Conservation (phyloP, 371 early-diverging fungal genomes). For the Capniomyces stellatus region DNA sequence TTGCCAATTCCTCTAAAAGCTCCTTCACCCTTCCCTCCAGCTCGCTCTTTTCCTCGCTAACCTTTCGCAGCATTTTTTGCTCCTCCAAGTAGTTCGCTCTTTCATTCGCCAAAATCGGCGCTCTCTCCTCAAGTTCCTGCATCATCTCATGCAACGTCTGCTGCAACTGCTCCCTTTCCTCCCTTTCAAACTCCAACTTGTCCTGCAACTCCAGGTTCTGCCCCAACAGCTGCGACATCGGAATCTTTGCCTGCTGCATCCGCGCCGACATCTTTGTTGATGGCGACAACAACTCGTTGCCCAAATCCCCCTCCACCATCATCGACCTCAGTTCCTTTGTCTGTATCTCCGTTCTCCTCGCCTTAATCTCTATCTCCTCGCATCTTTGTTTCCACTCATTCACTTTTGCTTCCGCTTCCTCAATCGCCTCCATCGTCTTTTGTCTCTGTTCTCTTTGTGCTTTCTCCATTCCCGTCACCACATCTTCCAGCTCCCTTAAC, state of each 20-base stretch:
- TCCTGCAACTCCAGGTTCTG: slow-evolving; percentile 39
- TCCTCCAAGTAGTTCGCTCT: slow-evolving; percentile 21
- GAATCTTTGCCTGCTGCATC: slow-evolving; percentile 27
- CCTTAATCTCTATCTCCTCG: not conserved
- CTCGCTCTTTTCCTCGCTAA: not conserved
- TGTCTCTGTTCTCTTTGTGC: slow-evolving; percentile 8
- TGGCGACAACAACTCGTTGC: slow-evolving; percentile 26
- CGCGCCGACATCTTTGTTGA: slow-evolving; percentile 33
- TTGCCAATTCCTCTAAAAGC: slow-evolving; percentile 8
- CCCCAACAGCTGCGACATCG: slow-evolving; percentile 44
- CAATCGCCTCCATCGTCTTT: slow-evolving; percentile 3
- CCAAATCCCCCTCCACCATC: slow-evolving; percentile 8
- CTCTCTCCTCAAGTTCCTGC: slow-evolving; percentile 32
- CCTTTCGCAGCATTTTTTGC: slow-evolving; percentile 12
- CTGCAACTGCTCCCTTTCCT: slow-evolving; percentile 29
- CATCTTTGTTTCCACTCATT: slow-evolving; percentile 6
- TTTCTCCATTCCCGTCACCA: slow-evolving; percentile 12
- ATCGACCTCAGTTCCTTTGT: slow-evolving; percentile 22
- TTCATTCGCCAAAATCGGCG: slow-evolving; percentile 24
- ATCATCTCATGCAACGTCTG: slow-evolving; percentile 36
- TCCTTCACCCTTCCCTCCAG: slow-evolving; percentile 8
- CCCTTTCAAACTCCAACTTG: slow-evolving; percentile 23
- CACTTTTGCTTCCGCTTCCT: slow-evolving; percentile 8
- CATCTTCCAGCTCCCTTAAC: slow-evolving; percentile 28
- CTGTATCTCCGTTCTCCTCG: not conserved